These are phyloP conservation scores for Alternaria sp. DNA, from an alignment of 2,329 filamentous ascomycete genomes.

Conservation along the genomic window DNA sequence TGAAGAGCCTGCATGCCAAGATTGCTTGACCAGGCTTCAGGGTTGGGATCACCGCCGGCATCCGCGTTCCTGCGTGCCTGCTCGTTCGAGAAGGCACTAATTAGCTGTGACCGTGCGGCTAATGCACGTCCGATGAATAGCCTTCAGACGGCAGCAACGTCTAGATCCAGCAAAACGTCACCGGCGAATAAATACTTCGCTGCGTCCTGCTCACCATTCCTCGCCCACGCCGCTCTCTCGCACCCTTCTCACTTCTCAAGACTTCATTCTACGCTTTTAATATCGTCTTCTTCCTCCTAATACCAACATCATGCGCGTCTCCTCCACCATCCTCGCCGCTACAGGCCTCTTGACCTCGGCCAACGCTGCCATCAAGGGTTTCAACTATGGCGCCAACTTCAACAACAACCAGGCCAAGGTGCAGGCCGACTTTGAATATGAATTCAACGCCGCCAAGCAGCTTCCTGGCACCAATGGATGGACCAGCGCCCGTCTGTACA, in stretches of 20 bases:
- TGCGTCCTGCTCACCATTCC: slow-evolving; percentile 4
- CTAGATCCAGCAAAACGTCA: slow-evolving; percentile 23
- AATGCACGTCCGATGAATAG: slow-evolving; percentile 21
- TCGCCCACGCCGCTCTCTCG: slow-evolving; percentile 1
- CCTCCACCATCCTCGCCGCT: slow-evolving; percentile 44
- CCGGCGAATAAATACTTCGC: slow-evolving; percentile 21
- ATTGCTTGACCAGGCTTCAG: neutral
- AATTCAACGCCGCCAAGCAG: slow-evolving; percentile 70
- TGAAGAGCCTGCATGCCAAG: neutral
- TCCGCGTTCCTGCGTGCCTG: slow-evolving; percentile 6
- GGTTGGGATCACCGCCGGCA: slow-evolving; percentile 5
- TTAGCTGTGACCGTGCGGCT: slow-evolving; percentile 22
- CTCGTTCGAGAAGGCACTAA: slow-evolving; percentile 15
- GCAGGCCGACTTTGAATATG: slow-evolving; percentile 70
- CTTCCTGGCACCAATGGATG: slow-evolving; percentile 67
- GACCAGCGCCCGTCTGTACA: slow-evolving; percentile 75
- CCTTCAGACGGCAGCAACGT: slow-evolving; percentile 6
- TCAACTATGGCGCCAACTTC: slow-evolving; percentile 74
- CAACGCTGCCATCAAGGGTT: slow-evolving; percentile 58
- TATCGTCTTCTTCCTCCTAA: slow-evolving; percentile 3
- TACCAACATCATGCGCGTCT: slow-evolving; percentile 42
- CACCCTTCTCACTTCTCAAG: neutral
- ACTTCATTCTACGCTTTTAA: slow-evolving; percentile 10
- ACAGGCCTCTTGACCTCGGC: slow-evolving; percentile 50
- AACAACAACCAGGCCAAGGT: slow-evolving; percentile 65